phyloP scores from a whole-genome alignment of 331 rosid genomes.

The Pyracantha coccinea region DNA sequence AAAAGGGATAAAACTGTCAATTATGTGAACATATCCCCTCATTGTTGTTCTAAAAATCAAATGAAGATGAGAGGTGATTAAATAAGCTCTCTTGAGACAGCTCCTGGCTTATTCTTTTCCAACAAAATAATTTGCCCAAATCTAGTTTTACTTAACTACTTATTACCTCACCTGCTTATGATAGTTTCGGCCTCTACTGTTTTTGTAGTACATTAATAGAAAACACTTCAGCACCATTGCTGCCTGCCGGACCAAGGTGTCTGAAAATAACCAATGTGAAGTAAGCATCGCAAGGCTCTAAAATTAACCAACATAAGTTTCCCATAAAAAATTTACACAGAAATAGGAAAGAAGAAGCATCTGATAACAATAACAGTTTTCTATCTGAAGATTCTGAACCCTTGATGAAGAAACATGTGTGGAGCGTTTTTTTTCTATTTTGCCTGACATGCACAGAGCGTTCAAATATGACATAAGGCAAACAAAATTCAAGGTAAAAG shows the following conservation, averaged over 20 bases:
- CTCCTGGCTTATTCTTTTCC: not conserved
- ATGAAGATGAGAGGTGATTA: not conserved
- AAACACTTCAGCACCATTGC: constrained; percentile 78
- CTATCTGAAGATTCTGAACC: not conserved
- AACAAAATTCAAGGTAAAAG: not conserved
- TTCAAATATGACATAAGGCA: not conserved
- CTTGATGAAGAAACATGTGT: not conserved
- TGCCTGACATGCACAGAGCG: not conserved
- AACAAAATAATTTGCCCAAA: not conserved
- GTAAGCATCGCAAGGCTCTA: constrained; percentile 9
- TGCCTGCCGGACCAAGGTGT: constrained; percentile 89
- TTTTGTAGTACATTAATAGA: constrained; percentile 80
- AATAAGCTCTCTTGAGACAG: not conserved
- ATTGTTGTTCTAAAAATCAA: not conserved
- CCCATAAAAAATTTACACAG: not conserved
- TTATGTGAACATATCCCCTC: not conserved
- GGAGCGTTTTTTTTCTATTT: not conserved
- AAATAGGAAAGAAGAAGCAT: not conserved
- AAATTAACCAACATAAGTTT: not conserved
- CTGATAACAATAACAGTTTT: not conserved
- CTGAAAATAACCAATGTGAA: constrained; percentile 43
- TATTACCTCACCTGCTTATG: constrained; percentile 77
- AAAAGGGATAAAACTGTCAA: not conserved
- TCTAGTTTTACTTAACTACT: not conserved
- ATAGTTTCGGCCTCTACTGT: constrained; percentile 82